A percentile compares a stretch with the other conserved stretches of the same genome.
Evolutionary conservation across 169 alveolate genomes (phyloP).

Genomic region (Fabrea salina): DNA sequence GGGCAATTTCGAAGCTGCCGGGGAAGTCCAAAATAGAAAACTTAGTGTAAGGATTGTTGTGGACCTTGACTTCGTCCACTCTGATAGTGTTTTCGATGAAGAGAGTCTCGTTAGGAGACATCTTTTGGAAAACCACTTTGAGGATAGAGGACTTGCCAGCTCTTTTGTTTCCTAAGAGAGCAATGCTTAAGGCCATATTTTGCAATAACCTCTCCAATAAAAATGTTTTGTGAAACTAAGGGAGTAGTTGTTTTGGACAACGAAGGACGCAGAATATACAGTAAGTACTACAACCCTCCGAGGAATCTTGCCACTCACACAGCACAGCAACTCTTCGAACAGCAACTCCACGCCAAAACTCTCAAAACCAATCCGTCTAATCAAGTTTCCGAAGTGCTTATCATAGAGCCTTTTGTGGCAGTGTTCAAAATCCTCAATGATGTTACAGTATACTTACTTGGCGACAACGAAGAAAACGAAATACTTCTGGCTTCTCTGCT

Average conservation of each 20-base stretch:
- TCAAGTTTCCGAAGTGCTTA: neutral
- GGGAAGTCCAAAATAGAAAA: conserved; percentile 50
- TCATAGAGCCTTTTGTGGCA: neutral
- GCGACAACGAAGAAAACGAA: neutral
- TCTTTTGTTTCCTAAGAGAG: conserved; percentile 19
- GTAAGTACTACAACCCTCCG: conserved; percentile 52
- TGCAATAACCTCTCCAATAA: too few species aligned
- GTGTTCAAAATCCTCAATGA: conserved; percentile 1
- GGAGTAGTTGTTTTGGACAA: conserved; percentile 53
- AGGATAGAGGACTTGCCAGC: conserved; percentile 68
- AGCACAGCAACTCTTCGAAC: conserved; percentile 31
- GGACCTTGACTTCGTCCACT: conserved; percentile 30
- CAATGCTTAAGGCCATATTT: too few species aligned
- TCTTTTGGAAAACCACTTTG: conserved; percentile 57
- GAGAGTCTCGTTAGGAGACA: conserved; percentile 69
- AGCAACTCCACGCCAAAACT: conserved; percentile 26
- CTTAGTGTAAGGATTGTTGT: conserved; percentile 45
- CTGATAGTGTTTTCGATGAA: conserved; percentile 44
- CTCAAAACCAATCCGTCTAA: too few species aligned
- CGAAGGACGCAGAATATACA: conserved; percentile 49
- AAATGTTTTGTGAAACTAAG: conserved; percentile 45
- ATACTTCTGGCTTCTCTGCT: conserved; percentile 10
- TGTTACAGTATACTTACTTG: neutral
- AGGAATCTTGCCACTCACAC: conserved; percentile 10
- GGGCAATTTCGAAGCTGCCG: conserved; percentile 44